A percentile compares a stretch with the other conserved stretches of the same genome.
Conservation (phyloP, 106 monocot genomes). For the Platanthera zijinensis region DNA sequence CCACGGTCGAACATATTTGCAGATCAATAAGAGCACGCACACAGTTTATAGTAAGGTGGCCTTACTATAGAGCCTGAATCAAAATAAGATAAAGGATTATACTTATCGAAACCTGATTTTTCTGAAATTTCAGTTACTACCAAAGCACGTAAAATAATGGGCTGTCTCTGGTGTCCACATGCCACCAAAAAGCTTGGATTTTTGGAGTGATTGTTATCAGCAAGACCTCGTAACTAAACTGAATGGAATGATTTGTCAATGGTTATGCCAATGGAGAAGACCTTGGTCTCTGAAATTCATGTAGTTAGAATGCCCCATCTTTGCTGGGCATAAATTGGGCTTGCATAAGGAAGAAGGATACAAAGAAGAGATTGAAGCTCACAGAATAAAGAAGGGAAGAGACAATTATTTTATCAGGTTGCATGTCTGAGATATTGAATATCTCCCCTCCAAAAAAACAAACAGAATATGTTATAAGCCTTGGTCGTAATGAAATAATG, state of each 20-base stretch:
- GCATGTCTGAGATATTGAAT: too few species aligned
- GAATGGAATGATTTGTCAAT: not conserved
- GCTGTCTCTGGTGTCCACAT: too few species aligned
- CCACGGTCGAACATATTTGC: not conserved
- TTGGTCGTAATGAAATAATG: too few species aligned
- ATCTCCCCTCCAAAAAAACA: too few species aligned
- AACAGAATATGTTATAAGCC: too few species aligned
- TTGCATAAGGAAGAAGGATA: constrained; percentile 2
- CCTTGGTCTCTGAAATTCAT: not conserved
- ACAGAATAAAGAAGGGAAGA: not conserved
- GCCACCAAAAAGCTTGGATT: too few species aligned
- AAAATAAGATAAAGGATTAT: not conserved
- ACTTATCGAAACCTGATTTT: not conserved
- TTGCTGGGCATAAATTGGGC: constrained; percentile 2
- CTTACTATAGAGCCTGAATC: not conserved
- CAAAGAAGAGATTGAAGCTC: constrained; percentile 1
- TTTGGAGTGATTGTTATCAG: not conserved
- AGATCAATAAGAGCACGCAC: not conserved
- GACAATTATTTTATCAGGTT: too few species aligned
- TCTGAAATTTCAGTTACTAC: too few species aligned
- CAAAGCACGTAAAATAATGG: too few species aligned
- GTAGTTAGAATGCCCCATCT: not conserved
- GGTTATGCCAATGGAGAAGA: not conserved
- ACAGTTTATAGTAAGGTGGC: not conserved
- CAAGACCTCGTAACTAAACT: constrained; percentile 1